Evolutionary conservation across 148 eudicot genomes (phyloP).

Genomic region (Rhododendron simsii): DNA sequence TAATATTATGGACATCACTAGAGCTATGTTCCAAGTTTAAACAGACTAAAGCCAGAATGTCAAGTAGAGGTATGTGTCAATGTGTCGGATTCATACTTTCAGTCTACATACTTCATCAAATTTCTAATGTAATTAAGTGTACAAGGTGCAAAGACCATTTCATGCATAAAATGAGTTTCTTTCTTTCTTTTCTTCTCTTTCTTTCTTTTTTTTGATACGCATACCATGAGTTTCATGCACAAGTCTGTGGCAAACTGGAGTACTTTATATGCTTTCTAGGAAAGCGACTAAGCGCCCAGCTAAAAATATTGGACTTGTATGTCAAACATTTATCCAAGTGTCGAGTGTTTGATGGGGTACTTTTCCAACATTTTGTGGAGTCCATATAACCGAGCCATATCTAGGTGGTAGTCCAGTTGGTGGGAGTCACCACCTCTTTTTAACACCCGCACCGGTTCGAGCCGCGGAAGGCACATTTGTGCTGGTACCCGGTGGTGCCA

Average conservation of each 20-base stretch:
- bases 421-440: too few relatives aligned
- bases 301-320: background rate
- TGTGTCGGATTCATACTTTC: background rate
- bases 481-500: too few relatives aligned
- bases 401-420: too few relatives aligned
- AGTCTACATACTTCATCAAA: background rate
- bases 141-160: background rate
- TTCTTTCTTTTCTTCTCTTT: too few relatives aligned
- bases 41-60: background rate
- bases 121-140: background rate
- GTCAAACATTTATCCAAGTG: background rate
- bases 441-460: too few relatives aligned
- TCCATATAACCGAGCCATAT: background rate
- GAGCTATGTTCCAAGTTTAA: background rate
- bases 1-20: background rate
- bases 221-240: background rate
- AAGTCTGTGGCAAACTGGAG: background rate
- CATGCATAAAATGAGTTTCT: background rate
- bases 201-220: too few relatives aligned
- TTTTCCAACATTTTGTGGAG: background rate
- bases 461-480: too few relatives aligned
- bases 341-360: background rate
- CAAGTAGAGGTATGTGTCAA: background rate
- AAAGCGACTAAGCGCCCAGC: background rate
- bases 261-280: background rate